Conservation (phyloP, 2,329 filamentous ascomycete genomes). For the Phyllosticta citribraziliensis region DNA sequence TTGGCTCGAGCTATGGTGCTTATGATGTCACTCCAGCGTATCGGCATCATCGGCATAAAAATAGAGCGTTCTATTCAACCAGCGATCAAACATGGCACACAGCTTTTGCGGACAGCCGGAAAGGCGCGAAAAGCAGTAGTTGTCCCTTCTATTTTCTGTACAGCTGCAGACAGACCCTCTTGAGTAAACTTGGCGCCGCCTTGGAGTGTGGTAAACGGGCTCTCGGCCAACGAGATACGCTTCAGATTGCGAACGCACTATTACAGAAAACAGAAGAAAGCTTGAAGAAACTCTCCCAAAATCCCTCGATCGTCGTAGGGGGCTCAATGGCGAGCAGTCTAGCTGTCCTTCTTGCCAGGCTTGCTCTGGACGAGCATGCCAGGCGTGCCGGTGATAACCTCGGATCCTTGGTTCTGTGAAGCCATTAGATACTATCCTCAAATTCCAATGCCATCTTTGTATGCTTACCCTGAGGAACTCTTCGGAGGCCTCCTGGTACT, state of each 20-base stretch:
- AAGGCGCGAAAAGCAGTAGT: neutral
- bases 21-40: neutral
- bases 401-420: constrained; percentile 25
- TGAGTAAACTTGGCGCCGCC: neutral
- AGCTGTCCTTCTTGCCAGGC: constrained; percentile 15
- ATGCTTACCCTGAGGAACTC: constrained; percentile 74
- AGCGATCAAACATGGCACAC: neutral
- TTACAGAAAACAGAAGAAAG: constrained; percentile 8
- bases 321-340: neutral
- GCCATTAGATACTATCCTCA: constrained; percentile 10
- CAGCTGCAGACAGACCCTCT: constrained; percentile 16
- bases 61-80: neutral
- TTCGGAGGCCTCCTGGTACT: constrained; percentile 93
- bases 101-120: neutral
- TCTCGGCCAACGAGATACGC: constrained; percentile 25
- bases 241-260: constrained; percentile 1
- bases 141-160: constrained; percentile 13
- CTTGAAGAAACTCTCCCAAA: neutral
- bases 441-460: neutral
- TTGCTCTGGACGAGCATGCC: constrained; percentile 32
- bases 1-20: neutral
- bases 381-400: constrained; percentile 30
- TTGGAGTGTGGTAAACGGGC: constrained; percentile 20
- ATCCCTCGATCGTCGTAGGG: neutral
- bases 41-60: neutral